Evolutionary conservation across 139 green algal species (phyloP), one percentile per base, ranked within the genome.

Genomic region (Coelastrella sp.): DNA sequence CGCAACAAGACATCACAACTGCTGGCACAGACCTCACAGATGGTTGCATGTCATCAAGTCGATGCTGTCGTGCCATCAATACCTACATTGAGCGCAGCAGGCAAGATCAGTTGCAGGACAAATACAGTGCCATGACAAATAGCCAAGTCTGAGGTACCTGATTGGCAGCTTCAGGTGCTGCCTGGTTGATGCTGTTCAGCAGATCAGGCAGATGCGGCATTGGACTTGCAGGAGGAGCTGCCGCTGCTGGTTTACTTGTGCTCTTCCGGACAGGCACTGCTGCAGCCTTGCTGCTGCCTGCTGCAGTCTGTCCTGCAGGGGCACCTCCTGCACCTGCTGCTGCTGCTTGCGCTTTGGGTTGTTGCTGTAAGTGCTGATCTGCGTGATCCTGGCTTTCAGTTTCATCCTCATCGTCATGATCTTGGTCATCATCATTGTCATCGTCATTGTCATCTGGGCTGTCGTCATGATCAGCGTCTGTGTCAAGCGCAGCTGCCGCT

Each of bases 221-320:
- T 38, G 73, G 40, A 41, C 37, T 48, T 15, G 62, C 32, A 38
- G 66, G 15, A 13, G 35, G 1, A 17, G 40, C 40, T 60, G 68
- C 13, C 37, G n/a, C 40, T 66, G 45, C 72, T 80, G 43, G 7
- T 13, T 30, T 38, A 6, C 32, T 40, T 13, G 32, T 35, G 17
- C 34, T 27, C 66, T 23, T 73, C 23, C n/a, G 35, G 23, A 4
- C 72, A 50, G n/a, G 30, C 64, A 13, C 72, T 32, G 72, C 72
- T 40, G 72, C 72, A 34, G 30, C 72, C 38, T 53, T 63, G 71
- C n/a, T 37, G 6, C 25, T 37, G 45, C n/a, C 50, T 45, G 74
- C 50, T 68, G 51, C 53, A 71, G 75, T n/a, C 71, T 30, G n/a
- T 34, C 4, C 37, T 81, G 13, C 72, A 60, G 41, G n/a, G 19